These are phyloP conservation scores for Calonectria pseudoturangicola DNA, from an alignment of 2,329 filamentous ascomycete species.

Conservation along the genomic window DNA sequence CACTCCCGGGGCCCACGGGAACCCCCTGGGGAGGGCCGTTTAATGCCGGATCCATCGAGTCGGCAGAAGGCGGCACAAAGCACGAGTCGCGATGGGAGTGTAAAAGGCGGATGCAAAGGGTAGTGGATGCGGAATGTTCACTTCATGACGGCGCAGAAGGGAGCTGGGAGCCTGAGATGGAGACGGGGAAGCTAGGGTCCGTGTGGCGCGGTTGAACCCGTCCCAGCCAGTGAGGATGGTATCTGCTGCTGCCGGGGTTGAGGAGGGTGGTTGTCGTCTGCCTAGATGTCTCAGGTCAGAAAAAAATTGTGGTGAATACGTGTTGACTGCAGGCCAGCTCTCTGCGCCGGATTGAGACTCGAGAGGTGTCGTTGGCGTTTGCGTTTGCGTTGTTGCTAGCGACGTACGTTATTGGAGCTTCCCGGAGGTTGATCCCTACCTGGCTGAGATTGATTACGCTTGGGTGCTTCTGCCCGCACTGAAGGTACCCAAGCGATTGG, in stretches of 20 bases:
- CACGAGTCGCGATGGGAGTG: slow-evolving; percentile 13
- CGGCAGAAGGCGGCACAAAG: neutral
- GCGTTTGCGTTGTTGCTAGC: slow-evolving; percentile 1
- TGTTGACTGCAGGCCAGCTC: neutral
- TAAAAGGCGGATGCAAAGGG: slow-evolving; percentile 22
- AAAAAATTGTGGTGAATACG: neutral
- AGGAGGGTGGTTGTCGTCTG: slow-evolving; percentile 11
- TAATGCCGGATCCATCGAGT: slow-evolving; percentile 42
- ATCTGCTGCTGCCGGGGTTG: slow-evolving; percentile 21
- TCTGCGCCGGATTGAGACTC: slow-evolving; percentile 17
- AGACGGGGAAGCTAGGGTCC: slow-evolving; percentile 39
- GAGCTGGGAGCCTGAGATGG: slow-evolving; percentile 25
- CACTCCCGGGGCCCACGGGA: slow-evolving; percentile 32
- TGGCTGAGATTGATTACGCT: slow-evolving; percentile 36
- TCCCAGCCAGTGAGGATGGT: slow-evolving; percentile 19
- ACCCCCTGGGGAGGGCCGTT: slow-evolving; percentile 29
- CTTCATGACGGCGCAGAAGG: slow-evolving; percentile 39
- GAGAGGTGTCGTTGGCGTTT: slow-evolving; percentile 28
- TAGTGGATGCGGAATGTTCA: slow-evolving; percentile 35
- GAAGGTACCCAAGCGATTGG: slow-evolving; percentile 9
- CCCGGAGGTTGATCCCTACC: slow-evolving; percentile 45
- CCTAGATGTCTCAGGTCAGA: neutral
- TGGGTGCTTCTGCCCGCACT: neutral
- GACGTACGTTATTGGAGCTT: slow-evolving; percentile 15
- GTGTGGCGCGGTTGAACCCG: slow-evolving; percentile 38